Percentiles rank a stretch among this genome's conserved stretches.
Conservation (phyloP, 441 rosid species). For the Pelargonium myrrhifolium region DNA sequence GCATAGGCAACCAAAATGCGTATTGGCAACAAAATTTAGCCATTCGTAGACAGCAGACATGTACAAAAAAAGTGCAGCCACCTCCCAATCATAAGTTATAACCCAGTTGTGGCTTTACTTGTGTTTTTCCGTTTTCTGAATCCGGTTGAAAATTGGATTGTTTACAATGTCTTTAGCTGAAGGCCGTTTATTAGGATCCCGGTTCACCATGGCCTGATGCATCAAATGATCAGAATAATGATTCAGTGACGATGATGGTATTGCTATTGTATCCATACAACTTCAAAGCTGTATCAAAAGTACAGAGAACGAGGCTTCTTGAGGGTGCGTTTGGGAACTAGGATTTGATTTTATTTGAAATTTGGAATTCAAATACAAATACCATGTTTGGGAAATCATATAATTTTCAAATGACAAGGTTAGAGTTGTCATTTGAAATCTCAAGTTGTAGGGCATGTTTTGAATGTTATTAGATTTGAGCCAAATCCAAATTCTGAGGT, state of each 20-base stretch:
- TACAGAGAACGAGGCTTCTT: not conserved
- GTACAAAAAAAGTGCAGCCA: not conserved
- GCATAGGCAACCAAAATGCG: not conserved
- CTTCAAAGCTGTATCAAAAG: not conserved
- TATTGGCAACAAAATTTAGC: not conserved
- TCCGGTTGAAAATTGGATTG: not conserved
- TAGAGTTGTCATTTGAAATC: too few species aligned
- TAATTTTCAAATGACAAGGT: too few species aligned
- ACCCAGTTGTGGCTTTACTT: not conserved
- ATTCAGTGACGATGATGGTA: not conserved
- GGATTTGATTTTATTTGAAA: too few species aligned
- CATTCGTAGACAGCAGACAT: not conserved
- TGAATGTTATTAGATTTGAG: too few species aligned
- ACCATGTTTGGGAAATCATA: too few species aligned
- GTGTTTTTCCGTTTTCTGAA: not conserved
- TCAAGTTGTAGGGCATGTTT: too few species aligned
- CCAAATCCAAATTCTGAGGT: too few species aligned
- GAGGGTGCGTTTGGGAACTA: too few species aligned
- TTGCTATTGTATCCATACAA: not conserved
- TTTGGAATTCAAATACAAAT: too few species aligned
- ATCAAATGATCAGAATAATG: not conserved
- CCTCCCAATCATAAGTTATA: not conserved
- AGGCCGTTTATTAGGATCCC: not conserved
- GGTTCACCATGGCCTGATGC: slow-evolving; percentile 2
- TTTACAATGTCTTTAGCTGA: not conserved